Percentiles rank a stretch among this genome's conserved stretches.
phyloP scores from a whole-genome alignment of 108 stramenopile genomes.

The Nannochloropsis oceanica region DNA sequence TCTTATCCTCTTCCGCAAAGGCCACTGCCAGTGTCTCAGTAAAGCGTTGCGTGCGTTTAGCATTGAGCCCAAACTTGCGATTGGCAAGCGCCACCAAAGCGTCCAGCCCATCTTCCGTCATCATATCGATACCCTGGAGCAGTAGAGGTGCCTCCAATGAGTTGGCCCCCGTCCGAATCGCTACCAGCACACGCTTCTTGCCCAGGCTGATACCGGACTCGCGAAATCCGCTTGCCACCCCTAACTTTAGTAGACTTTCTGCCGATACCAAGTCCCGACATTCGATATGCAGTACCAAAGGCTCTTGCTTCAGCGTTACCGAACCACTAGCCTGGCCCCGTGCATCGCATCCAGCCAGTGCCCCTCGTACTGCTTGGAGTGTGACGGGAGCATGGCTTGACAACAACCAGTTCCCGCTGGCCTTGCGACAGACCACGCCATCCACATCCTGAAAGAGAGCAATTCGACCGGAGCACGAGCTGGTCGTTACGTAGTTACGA shows the following conservation, averaged over 20 bases:
- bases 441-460: neutral
- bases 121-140: neutral
- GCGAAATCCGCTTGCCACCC: constrained; percentile 12
- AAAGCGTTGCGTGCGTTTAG: neutral
- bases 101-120: neutral
- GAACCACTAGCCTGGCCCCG: neutral
- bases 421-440: neutral
- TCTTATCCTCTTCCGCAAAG: neutral
- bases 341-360: neutral
- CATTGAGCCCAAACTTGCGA: neutral
- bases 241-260: neutral
- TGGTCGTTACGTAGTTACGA: neutral
- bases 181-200: constrained; percentile 2
- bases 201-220: constrained; percentile 26
- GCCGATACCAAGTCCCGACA: constrained; percentile 7
- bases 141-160: constrained; percentile 7
- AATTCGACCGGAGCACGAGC: constrained; percentile 17
- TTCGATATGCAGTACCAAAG: constrained; percentile 23
- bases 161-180: constrained; percentile 15
- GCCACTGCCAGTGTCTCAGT: neutral
- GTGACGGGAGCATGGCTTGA: neutral
- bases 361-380: neutral
- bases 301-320: constrained; percentile 6
- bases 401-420: constrained; percentile 1
- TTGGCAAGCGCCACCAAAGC: neutral